Percentiles rank a stretch among this genome's conserved stretches.
phyloP scores from a whole-genome alignment of 1,284 basidiomycete species.

The Fistulinella staudtii region DNA sequence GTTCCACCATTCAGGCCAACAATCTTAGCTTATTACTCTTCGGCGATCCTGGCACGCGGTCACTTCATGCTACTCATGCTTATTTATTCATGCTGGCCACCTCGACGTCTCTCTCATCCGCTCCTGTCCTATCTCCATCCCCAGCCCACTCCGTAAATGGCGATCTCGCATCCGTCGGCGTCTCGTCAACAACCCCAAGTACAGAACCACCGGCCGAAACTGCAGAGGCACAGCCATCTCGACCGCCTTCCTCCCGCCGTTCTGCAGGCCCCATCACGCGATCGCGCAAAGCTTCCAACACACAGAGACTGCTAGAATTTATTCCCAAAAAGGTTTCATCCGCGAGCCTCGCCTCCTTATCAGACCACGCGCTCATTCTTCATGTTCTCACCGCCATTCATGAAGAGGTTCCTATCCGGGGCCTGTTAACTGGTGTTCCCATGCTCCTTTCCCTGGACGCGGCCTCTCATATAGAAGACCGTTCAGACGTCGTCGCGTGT shows the following conservation, averaged over 20 bases:
- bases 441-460: conserved; percentile 79
- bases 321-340: conserved; percentile 42
- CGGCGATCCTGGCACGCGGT: conserved; percentile 63
- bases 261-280: conserved; percentile 47
- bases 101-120: conserved; percentile 53
- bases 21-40: conserved; percentile 50
- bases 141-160: conserved; percentile 36
- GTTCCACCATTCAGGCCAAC: conserved; percentile 43
- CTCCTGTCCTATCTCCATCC: conserved; percentile 40
- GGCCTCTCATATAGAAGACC: conserved; percentile 44
- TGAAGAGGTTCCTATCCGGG: conserved; percentile 66
- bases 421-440: conserved; percentile 75
- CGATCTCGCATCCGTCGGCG: conserved; percentile 34
- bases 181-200: conserved; percentile 38
- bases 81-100: conserved; percentile 77
- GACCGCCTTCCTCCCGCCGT: conserved; percentile 41
- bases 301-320: conserved; percentile 48
- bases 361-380: conserved; percentile 78
- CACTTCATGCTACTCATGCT: conserved; percentile 75
- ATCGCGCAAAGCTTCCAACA: conserved; percentile 52
- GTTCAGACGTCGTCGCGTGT: conserved; percentile 37
- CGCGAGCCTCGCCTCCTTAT: conserved; percentile 53
- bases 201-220: conserved; percentile 22
- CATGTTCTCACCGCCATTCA: conserved; percentile 68
- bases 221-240: conserved; percentile 26